These are phyloP conservation scores for Lentithecium fluviatile DNA, from an alignment of 495 filamentous ascomycete species.

Conservation along the genomic window DNA sequence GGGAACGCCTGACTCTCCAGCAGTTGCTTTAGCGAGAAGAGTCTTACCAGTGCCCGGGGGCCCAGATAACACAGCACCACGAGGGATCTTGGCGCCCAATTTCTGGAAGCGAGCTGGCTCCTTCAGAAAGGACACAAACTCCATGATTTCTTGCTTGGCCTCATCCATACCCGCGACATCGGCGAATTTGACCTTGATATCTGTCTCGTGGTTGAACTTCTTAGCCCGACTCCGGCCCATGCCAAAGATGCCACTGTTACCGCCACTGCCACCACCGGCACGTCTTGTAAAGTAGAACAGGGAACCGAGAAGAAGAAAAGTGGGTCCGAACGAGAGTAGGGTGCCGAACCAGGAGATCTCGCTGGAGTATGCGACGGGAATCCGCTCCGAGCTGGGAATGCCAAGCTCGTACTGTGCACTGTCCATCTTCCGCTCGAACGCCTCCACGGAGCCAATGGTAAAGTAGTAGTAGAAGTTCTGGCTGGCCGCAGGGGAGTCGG, in stretches of 20 bases:
- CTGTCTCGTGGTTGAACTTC: conserved; percentile 93
- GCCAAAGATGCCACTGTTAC: conserved; percentile 81
- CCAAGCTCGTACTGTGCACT: conserved; percentile 81
- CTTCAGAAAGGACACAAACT: conserved; percentile 95
- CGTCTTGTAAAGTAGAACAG: conserved; percentile 71
- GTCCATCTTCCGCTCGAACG: conserved; percentile 84
- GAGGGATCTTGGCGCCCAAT: conserved; percentile 94
- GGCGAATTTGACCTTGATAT: conserved; percentile 92
- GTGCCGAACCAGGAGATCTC: conserved; percentile 65
- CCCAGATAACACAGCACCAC: conserved; percentile 92
- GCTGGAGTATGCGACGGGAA: conserved; percentile 83
- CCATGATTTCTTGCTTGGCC: conserved; percentile 97
- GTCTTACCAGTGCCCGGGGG: conserved; percentile 99
- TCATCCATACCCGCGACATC: conserved; percentile 99
- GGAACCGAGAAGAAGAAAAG: conserved; percentile 76
- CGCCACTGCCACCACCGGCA: conserved; percentile 62
- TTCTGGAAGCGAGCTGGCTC: conserved; percentile 85
- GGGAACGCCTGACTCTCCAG: conserved; percentile 93
- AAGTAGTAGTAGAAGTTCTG: conserved; percentile 84
- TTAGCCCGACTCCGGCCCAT: conserved; percentile 95
- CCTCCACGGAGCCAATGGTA: conserved; percentile 89
- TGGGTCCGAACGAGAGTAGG: conserved; percentile 77
- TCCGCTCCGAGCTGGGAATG: conserved; percentile 79
- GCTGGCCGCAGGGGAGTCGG: conserved; percentile 72
- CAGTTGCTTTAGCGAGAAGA: conserved; percentile 92